phyloP scores from a whole-genome alignment of 2,329 filamentous ascomycete genomes.

The Trichoderma polysporum region DNA sequence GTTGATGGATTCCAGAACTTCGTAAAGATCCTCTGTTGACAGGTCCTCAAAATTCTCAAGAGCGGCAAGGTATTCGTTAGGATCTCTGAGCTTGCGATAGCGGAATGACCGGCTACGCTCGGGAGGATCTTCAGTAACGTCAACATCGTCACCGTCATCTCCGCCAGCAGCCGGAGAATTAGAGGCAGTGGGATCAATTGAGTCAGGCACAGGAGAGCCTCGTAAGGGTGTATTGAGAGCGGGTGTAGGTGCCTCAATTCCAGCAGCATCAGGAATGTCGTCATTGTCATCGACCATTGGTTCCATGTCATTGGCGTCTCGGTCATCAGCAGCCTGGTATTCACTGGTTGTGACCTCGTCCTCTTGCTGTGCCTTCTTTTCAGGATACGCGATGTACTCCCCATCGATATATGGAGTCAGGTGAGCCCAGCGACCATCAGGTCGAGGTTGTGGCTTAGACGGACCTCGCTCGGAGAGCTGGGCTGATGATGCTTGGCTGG shows the following conservation, averaged over 20 bases:
- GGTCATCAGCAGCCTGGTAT: slow-evolving; percentile 34
- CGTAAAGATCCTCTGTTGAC: slow-evolving; percentile 46
- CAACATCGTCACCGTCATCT: slow-evolving; percentile 39
- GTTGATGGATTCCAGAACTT: slow-evolving; percentile 45
- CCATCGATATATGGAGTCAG: slow-evolving; percentile 43
- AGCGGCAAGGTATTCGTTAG: slow-evolving; percentile 48
- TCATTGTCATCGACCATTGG: slow-evolving; percentile 30
- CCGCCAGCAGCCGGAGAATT: slow-evolving; percentile 40
- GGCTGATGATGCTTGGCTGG: neutral
- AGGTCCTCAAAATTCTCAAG: slow-evolving; percentile 53
- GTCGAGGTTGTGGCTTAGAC: slow-evolving; percentile 32
- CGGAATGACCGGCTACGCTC: slow-evolving; percentile 37
- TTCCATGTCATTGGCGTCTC: slow-evolving; percentile 26
- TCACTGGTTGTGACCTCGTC: slow-evolving; percentile 33
- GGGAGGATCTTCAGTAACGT: slow-evolving; percentile 36
- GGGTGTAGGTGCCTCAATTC: slow-evolving; percentile 37
- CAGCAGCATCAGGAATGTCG: slow-evolving; percentile 32
- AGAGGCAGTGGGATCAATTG: slow-evolving; percentile 38
- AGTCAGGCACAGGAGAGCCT: slow-evolving; percentile 42
- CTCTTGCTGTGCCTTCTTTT: slow-evolving; percentile 35
- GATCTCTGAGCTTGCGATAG: slow-evolving; percentile 52
- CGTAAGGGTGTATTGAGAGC: slow-evolving; percentile 40
- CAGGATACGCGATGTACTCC: slow-evolving; percentile 42
- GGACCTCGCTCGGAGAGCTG: slow-evolving; percentile 15
- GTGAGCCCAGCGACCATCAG: slow-evolving; percentile 38